phyloP scores from a whole-genome alignment of 2,329 filamentous ascomycete species.

The Stagonosporopsis vannaccii region DNA sequence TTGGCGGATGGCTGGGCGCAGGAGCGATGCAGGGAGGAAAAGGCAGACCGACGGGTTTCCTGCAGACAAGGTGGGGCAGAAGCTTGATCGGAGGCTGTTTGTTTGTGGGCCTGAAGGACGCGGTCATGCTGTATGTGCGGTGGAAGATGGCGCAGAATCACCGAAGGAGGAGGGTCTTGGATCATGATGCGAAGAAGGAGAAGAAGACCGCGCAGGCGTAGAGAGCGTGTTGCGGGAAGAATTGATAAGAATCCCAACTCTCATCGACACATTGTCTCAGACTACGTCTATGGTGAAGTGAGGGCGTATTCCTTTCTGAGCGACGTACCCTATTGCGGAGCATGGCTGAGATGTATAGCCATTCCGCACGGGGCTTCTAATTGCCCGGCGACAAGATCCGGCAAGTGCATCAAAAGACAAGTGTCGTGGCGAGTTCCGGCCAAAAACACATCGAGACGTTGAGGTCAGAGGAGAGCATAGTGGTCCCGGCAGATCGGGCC shows the following conservation, averaged over 20 bases:
- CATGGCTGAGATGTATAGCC: too few species aligned
- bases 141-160: constrained; percentile 61
- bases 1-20: constrained; percentile 29
- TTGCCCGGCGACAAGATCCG: too few species aligned
- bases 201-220: not conserved
- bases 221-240: not conserved
- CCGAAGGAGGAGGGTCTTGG: constrained; percentile 53
- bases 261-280: not conserved
- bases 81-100: constrained; percentile 88
- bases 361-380: too few species aligned
- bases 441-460: not conserved
- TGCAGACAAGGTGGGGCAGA: constrained; percentile 87
- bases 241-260: not conserved
- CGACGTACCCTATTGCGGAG: too few species aligned
- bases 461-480: not conserved
- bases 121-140: constrained; percentile 65
- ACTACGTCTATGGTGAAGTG: too few species aligned
- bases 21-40: constrained; percentile 34
- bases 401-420: too few species aligned
- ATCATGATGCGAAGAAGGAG: constrained; percentile 42
- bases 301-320: too few species aligned
- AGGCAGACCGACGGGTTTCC: constrained; percentile 64
- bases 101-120: constrained; percentile 83
- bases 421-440: too few species aligned
- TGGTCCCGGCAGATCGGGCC: constrained; percentile 3